Evolutionary conservation across 768 basidiomycete genomes (phyloP).

Genomic region (Phaeotremella skinneri): DNA sequence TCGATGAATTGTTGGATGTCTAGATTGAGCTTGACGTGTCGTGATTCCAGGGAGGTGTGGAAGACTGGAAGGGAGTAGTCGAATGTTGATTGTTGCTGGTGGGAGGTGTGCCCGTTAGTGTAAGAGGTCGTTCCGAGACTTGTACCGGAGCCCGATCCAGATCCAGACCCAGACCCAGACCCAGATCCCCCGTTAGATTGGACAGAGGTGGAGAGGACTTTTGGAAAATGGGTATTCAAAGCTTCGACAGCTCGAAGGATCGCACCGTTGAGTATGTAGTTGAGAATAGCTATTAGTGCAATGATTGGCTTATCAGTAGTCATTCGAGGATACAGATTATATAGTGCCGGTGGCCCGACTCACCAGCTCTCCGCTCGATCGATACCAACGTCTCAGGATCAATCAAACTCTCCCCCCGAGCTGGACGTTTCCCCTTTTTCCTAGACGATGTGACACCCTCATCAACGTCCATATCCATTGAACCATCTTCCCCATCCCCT

Average conservation of each 20-base stretch:
- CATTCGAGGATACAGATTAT: background rate
- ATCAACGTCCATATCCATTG: conserved; percentile 25
- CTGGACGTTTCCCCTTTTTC: conserved; percentile 3
- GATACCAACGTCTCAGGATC: conserved; percentile 14
- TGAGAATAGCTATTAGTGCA: conserved; percentile 62
- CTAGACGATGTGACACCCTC: conserved; percentile 3
- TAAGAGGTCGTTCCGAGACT: no score
- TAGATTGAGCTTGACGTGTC: conserved; percentile 76
- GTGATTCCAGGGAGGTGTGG: conserved; percentile 62
- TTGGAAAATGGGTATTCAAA: conserved; percentile 71
- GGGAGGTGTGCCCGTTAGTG: conserved; percentile 2
- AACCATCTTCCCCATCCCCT: conserved; percentile 7
- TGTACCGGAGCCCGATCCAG: no score
- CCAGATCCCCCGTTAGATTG: conserved; percentile 1
- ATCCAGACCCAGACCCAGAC: background rate
- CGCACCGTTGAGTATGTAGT: conserved; percentile 69
- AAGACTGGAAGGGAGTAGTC: conserved; percentile 27
- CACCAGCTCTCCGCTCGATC: conserved; percentile 33
- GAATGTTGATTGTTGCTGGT: no score
- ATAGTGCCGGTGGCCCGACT: conserved; percentile 2
- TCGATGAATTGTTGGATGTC: conserved; percentile 86
- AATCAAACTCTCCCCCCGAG: conserved; percentile 4
- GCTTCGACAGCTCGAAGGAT: conserved; percentile 68
- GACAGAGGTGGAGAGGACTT: conserved; percentile 57
- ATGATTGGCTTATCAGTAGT: background rate